Conservation (phyloP, 139 green algal species). For the Tetradesmus lagerheimii region DNA sequence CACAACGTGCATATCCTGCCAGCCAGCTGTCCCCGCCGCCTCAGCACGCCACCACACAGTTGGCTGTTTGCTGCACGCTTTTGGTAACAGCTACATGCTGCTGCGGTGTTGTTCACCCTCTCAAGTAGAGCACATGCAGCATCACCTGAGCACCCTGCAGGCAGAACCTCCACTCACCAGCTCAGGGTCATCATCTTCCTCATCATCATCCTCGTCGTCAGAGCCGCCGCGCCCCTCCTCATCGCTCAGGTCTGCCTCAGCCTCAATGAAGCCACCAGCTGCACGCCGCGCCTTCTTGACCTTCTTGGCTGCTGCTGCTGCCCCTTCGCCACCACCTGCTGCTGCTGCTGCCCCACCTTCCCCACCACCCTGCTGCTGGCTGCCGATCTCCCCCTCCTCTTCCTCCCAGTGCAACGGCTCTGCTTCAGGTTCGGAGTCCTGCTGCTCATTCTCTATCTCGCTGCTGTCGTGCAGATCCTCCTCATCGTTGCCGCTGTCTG, state of each 20-base stretch:
- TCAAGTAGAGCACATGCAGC: no score
- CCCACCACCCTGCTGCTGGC: not conserved
- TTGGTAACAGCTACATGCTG: no score
- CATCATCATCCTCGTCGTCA: slow-evolving; percentile 32
- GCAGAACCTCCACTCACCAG: slow-evolving; percentile 18
- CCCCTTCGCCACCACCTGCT: not conserved
- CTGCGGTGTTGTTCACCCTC: no score
- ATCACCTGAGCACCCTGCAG: not conserved
- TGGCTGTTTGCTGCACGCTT: no score
- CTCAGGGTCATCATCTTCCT: slow-evolving; percentile 22
- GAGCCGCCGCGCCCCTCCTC: slow-evolving; percentile 25
- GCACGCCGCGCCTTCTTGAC: not conserved
- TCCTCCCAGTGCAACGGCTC: slow-evolving; percentile 48
- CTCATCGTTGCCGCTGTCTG: not conserved
- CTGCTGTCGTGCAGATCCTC: slow-evolving; percentile 12
- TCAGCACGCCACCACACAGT: no score
- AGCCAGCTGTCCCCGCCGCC: no score
- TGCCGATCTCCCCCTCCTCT: slow-evolving; percentile 24
- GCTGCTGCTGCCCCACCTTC: not conserved
- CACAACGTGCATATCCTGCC: no score
- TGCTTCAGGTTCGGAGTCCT: not conserved
- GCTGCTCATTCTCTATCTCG: not conserved
- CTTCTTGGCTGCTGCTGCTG: not conserved
- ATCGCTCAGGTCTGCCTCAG: slow-evolving; percentile 38
- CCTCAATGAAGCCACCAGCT: slow-evolving; percentile 40